A percentile compares a stretch with the other conserved stretches of the same genome.
phyloP scores from a whole-genome alignment of 345 rosid genomes.

The Hibiscus syriacus region DNA sequence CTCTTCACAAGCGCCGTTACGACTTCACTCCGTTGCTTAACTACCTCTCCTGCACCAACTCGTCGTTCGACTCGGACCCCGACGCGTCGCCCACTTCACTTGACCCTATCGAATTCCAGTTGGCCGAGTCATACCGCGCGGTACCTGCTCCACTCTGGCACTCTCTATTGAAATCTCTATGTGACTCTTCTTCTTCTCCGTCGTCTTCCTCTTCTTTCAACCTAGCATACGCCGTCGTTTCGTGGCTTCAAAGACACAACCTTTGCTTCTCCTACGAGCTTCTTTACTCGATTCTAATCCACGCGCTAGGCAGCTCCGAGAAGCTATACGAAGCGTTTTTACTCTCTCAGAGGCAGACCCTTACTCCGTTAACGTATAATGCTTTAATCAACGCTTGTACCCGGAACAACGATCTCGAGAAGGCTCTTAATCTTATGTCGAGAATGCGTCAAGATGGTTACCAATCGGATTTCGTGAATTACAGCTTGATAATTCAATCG shows the following conservation, averaged over 20 bases:
- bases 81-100: constrained; percentile 39
- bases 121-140: constrained; percentile 71
- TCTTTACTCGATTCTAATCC: constrained; percentile 82
- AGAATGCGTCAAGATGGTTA: constrained; percentile 88
- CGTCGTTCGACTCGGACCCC: constrained; percentile 20
- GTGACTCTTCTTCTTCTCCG: constrained; percentile 54
- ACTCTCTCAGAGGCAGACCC: constrained; percentile 62
- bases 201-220: no score
- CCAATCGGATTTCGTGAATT: constrained; percentile 81
- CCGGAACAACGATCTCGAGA: constrained; percentile 71
- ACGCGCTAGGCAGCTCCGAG: constrained; percentile 89
- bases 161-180: constrained; percentile 60
- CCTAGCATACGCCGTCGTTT: no score
- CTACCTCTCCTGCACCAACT: constrained; percentile 38
- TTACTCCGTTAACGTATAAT: no score
- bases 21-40: constrained; percentile 83
- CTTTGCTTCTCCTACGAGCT: constrained; percentile 96
- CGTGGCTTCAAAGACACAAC: constrained; percentile 81
- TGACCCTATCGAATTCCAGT: constrained; percentile 51
- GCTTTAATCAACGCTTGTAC: constrained; percentile 88
- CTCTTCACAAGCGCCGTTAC: constrained; percentile 47
- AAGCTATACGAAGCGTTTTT: constrained; percentile 90
- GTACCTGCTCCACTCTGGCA: no score
- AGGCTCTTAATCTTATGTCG: constrained; percentile 75
- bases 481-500: constrained; percentile 74